phyloP scores from a whole-genome alignment of 2,329 filamentous ascomycete genomes.

The Fusarium multiceps region DNA sequence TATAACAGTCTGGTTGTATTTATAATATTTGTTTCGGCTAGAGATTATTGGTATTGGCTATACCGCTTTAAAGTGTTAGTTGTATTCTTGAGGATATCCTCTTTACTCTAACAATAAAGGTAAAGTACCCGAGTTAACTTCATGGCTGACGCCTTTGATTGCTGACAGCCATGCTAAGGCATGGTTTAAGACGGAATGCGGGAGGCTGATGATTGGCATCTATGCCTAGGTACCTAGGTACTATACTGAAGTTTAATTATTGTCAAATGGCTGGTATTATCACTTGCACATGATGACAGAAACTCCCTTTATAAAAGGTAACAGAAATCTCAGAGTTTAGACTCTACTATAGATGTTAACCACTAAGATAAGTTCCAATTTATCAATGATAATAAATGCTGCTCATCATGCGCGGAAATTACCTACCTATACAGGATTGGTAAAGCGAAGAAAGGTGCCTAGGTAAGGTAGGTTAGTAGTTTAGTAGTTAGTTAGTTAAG shows the following conservation, averaged over 20 bases:
- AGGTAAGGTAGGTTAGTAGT: too few species aligned
- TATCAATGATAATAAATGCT: background rate
- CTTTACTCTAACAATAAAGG: background rate
- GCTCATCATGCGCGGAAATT: conserved; percentile 18
- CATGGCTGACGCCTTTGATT: background rate
- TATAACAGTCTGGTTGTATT: background rate
- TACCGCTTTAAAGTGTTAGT: background rate
- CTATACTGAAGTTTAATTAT: background rate
- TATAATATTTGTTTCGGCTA: background rate
- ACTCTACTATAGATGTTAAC: background rate
- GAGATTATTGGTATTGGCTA: background rate
- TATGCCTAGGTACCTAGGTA: background rate
- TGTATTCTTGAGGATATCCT: background rate
- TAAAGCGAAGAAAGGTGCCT: background rate
- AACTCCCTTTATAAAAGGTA: background rate
- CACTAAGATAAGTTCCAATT: background rate
- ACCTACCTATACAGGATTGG: background rate
- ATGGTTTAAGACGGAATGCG: background rate
- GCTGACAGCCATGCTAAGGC: background rate
- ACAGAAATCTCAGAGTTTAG: background rate
- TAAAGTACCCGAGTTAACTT: background rate
- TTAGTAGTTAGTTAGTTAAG: background rate
- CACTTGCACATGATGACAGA: background rate
- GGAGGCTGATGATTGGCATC: background rate
- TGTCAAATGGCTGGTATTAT: background rate